phyloP scores from a whole-genome alignment of 2,329 filamentous ascomycete genomes.

The Aspergillus caelatus region DNA sequence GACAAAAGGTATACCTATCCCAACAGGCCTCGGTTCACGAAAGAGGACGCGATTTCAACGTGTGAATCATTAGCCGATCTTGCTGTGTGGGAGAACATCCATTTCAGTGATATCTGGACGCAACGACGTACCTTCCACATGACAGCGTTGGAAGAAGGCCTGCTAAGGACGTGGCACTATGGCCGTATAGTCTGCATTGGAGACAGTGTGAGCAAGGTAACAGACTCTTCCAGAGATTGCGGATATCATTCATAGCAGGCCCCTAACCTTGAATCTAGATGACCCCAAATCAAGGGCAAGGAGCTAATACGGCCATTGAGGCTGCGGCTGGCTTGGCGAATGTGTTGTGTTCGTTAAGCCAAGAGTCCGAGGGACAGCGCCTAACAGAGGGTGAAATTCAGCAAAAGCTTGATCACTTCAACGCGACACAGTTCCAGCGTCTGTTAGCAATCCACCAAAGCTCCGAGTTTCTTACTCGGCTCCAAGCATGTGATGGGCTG shows the following conservation, averaged over 20 bases:
- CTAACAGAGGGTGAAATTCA: slow-evolving; percentile 8
- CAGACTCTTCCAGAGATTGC: background rate
- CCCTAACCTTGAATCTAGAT: slow-evolving; percentile 23
- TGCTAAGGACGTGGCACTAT: slow-evolving; percentile 28
- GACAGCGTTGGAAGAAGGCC: slow-evolving; percentile 28
- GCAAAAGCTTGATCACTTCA: slow-evolving; percentile 14
- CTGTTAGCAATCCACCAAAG: slow-evolving; percentile 17
- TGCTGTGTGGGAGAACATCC: slow-evolving; percentile 19
- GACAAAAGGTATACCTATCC: slow-evolving; percentile 24
- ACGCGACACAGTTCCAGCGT: slow-evolving; percentile 16
- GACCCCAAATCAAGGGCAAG: slow-evolving; percentile 42
- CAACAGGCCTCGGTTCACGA: slow-evolving; percentile 25
- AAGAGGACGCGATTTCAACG: slow-evolving; percentile 21
- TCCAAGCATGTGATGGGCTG: slow-evolving; percentile 25
- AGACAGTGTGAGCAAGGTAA: slow-evolving; percentile 33
- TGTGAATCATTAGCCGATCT: slow-evolving; percentile 14
- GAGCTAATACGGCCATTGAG: slow-evolving; percentile 48
- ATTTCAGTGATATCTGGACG: slow-evolving; percentile 29
- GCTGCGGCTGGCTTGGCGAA: slow-evolving; percentile 41
- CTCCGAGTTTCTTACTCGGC: slow-evolving; percentile 16
- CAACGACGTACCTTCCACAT: slow-evolving; percentile 19
- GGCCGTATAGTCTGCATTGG: slow-evolving; percentile 29
- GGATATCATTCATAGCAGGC: no score
- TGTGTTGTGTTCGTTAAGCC: slow-evolving; percentile 23
- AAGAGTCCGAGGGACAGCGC: background rate